Conservation (phyloP, 2,329 filamentous ascomycete species). For the Talaromyces sp. region DNA sequence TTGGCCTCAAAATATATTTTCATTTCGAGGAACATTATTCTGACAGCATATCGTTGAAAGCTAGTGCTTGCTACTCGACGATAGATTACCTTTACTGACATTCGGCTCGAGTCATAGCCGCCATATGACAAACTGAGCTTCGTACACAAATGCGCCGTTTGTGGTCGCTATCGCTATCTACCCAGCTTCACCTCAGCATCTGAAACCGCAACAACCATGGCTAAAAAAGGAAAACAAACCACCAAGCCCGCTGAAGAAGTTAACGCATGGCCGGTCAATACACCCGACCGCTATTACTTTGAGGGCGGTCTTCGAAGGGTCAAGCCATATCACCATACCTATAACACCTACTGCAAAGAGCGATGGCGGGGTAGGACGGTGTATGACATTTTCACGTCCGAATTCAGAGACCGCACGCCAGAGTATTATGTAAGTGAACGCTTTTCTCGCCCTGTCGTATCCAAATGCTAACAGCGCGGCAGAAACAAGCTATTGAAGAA, state of each 20-base stretch:
- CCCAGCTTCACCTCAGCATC: background rate
- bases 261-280: conserved; percentile 32
- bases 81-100: background rate
- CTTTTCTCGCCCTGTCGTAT: background rate
- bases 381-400: conserved; percentile 82
- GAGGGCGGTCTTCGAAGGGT: conserved; percentile 64
- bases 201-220: conserved; percentile 17
- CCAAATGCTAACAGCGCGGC: background rate
- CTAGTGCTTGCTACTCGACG: background rate
- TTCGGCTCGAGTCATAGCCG: background rate
- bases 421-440: conserved; percentile 73
- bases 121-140: background rate
- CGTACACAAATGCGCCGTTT: conserved; percentile 3
- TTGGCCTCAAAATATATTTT: conserved; percentile 6
- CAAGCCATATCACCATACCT: conserved; percentile 47
- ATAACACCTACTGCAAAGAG: conserved; percentile 32
- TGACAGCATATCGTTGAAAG: background rate
- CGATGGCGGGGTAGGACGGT: conserved; percentile 75
- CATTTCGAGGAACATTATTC: background rate
- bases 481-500: conserved; percentile 71
- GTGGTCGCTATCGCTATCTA: conserved; percentile 10
- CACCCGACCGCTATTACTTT: conserved; percentile 71
- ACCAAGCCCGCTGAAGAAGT: conserved; percentile 27
- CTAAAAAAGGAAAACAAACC: conserved; percentile 22
- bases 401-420: conserved; percentile 82